phyloP scores from a whole-genome alignment of 495 filamentous ascomycete species.

The Tuber borchii region DNA sequence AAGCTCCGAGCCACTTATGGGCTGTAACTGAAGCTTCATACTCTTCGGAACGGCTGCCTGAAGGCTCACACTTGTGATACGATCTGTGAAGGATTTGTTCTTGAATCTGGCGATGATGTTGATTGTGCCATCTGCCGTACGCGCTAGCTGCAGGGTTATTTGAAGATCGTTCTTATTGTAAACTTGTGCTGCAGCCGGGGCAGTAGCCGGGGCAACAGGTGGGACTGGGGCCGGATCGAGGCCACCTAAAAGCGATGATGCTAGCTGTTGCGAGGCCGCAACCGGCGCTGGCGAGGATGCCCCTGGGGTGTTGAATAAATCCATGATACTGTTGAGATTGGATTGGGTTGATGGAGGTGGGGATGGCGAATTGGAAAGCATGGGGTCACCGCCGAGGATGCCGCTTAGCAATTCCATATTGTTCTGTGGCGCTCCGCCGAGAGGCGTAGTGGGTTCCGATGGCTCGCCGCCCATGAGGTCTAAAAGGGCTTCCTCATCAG shows the following conservation, averaged over 20 bases:
- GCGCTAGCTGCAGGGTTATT: conserved; percentile 73
- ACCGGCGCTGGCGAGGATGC: conserved; percentile 44
- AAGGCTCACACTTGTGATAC: conserved; percentile 65
- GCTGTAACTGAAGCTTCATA: conserved; percentile 82
- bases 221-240: conserved; percentile 42
- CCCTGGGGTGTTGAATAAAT: conserved; percentile 58
- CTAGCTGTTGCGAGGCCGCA: conserved; percentile 46
- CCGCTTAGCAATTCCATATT: conserved; percentile 83
- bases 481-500: conserved; percentile 83
- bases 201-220: conserved; percentile 42
- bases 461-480: conserved; percentile 86
- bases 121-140: conserved; percentile 62
- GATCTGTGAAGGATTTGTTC: conserved; percentile 60
- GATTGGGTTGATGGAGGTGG: conserved; percentile 52
- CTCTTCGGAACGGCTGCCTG: conserved; percentile 95
- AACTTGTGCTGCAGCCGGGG: conserved; percentile 56
- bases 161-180: conserved; percentile 81
- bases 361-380: conserved; percentile 49
- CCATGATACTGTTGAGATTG: conserved; percentile 77
- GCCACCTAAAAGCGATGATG: conserved; percentile 49
- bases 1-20: conserved; percentile 72
- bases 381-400: conserved; percentile 59
- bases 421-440: conserved; percentile 51
- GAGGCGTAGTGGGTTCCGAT: conserved; percentile 40
- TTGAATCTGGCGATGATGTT: conserved; percentile 78